Evolutionary conservation across 2,329 filamentous ascomycete species (phyloP).

Genomic region (Venturia effusa): DNA sequence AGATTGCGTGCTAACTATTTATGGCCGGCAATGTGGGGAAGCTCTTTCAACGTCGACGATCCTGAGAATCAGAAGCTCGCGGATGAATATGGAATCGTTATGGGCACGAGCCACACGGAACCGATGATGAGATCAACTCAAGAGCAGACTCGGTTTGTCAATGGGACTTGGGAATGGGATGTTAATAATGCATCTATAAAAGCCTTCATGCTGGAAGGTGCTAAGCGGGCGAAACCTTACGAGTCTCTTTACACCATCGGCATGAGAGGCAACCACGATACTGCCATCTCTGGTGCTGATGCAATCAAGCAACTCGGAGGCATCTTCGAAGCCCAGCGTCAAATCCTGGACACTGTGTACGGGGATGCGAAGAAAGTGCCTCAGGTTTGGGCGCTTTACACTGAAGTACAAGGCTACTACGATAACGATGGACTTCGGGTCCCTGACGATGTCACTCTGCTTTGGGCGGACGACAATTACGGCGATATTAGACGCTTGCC

Average conservation of each 20-base stretch:
- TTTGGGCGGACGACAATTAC: conserved; percentile 62
- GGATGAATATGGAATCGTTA: conserved; percentile 63
- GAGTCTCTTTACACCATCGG: conserved; percentile 55
- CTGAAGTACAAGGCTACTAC: conserved; percentile 61
- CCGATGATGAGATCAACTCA: conserved; percentile 53
- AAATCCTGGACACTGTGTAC: conserved; percentile 47
- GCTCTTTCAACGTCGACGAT: conserved; percentile 64
- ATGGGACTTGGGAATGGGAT: conserved; percentile 59
- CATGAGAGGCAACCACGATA: conserved; percentile 62
- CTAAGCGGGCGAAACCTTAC: conserved; percentile 52
- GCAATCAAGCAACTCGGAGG: conserved; percentile 49
- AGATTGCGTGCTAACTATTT: conserved; percentile 62
- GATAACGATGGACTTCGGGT: conserved; percentile 51
- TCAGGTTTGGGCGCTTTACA: conserved; percentile 63
- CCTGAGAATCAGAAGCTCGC: conserved; percentile 55
- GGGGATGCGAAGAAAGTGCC: conserved; percentile 28
- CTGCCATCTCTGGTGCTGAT: conserved; percentile 44
- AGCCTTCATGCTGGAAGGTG: conserved; percentile 58
- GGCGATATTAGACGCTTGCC: conserved; percentile 55
- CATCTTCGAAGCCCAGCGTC: conserved; percentile 49
- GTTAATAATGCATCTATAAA: conserved; percentile 59
- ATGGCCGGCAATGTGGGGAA: conserved; percentile 63
- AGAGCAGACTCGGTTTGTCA: conserved; percentile 36
- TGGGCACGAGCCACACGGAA: conserved; percentile 64
- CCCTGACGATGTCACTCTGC: conserved; percentile 54